Conservation (phyloP, 805 yeast species). For the Nakazawaea pomicola region DNA sequence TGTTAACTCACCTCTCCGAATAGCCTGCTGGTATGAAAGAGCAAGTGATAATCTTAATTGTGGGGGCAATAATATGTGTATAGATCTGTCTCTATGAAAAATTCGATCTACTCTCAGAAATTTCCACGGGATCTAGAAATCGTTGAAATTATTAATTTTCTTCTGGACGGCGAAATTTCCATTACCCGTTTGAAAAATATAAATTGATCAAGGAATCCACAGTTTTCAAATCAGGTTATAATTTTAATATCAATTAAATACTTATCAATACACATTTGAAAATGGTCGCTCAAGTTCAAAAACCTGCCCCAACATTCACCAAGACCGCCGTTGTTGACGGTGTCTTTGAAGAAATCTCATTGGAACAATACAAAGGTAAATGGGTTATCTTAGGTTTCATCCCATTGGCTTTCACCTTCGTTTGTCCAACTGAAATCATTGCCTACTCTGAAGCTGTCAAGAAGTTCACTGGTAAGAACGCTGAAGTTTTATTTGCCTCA, state of each 20-base stretch:
- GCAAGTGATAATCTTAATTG: too few species aligned
- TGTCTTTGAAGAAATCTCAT: constrained; percentile 87
- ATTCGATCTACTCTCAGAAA: too few species aligned
- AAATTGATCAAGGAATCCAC: too few species aligned
- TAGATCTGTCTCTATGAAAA: too few species aligned
- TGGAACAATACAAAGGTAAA: constrained; percentile 95
- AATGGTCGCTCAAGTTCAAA: constrained; percentile 90
- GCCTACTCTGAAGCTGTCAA: constrained; percentile 95
- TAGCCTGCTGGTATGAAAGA: too few species aligned
- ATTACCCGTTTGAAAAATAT: neutral
- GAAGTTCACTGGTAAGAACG: constrained; percentile 82
- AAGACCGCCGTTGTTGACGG: constrained; percentile 98
- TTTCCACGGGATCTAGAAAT: too few species aligned
- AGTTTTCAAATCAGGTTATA: too few species aligned
- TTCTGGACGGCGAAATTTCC: too few species aligned
- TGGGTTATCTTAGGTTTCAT: constrained; percentile 96
- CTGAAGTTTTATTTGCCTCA: constrained; percentile 91
- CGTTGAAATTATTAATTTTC: too few species aligned
- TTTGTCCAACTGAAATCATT: constrained; percentile 98
- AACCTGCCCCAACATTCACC: constrained; percentile 94
- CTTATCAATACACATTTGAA: constrained; percentile 18
- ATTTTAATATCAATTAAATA: neutral
- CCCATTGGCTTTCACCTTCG: constrained; percentile 99
- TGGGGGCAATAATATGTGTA: too few species aligned
- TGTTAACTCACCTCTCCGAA: too few species aligned